These are phyloP conservation scores for Epichloe gansuensis DNA, from an alignment of 2,329 filamentous ascomycete genomes.

Conservation along the genomic window DNA sequence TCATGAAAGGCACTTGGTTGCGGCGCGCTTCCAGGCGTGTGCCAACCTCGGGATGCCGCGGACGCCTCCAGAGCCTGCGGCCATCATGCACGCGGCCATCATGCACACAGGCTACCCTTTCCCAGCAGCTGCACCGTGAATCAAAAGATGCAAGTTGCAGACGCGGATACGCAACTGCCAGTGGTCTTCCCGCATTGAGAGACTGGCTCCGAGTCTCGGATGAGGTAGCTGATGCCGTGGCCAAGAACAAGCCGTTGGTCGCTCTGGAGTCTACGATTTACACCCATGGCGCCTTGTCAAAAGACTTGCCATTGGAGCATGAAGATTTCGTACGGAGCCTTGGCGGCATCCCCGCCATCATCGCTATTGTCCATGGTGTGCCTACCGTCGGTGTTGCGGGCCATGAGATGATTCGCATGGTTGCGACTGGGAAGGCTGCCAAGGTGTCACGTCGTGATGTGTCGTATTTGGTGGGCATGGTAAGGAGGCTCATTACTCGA, in stretches of 20 bases:
- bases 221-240: slow-evolving; percentile 68
- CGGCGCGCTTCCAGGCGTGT: background rate
- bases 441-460: slow-evolving; percentile 86
- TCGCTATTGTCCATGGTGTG: slow-evolving; percentile 74
- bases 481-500: slow-evolving; percentile 25
- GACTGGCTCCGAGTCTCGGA: slow-evolving; percentile 58
- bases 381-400: slow-evolving; percentile 65
- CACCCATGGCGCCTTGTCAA: slow-evolving; percentile 81
- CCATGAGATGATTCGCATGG: slow-evolving; percentile 61
- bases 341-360: slow-evolving; percentile 79
- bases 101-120: background rate
- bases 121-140: background rate
- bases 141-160: background rate
- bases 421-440: slow-evolving; percentile 51
- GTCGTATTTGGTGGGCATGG: slow-evolving; percentile 65
- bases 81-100: background rate
- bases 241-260: slow-evolving; percentile 67
- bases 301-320: slow-evolving; percentile 60
- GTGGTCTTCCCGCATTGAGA: slow-evolving; percentile 8
- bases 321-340: slow-evolving; percentile 69
- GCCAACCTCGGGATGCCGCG: background rate
- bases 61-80: background rate
- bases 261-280: slow-evolving; percentile 95
- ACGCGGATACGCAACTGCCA: slow-evolving; percentile 13
- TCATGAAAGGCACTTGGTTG: slow-evolving; percentile 1